Base-by-base conservation (phyloP, 768 basidiomycete species). In the Amanita inopinata region DNA sequence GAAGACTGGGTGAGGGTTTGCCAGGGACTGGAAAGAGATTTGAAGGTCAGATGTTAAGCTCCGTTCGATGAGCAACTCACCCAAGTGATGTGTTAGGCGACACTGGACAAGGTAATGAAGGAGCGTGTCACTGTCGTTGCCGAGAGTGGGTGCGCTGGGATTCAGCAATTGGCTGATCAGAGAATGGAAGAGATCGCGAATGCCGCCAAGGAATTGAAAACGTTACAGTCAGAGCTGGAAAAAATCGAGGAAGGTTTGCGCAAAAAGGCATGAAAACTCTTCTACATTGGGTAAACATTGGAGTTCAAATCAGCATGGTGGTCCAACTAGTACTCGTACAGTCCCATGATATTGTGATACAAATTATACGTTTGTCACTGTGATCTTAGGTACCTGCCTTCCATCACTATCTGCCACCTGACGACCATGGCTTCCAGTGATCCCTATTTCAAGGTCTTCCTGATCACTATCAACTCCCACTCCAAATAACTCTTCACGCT, bases 401-500 rank as follows among this genome's bases (percentile, higher is more conserved):
- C 35, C 28, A 31, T 44, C 43, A 44, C 27, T n/a, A 2, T 22
- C 2, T 18, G n/a, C n/a, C n/a, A n/a, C n/a, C n/a, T n/a, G n/a
- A n/a, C n/a, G n/a, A n/a, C n/a, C n/a, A n/a, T n/a, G n/a, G n/a
- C n/a, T n/a, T n/a, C n/a, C n/a, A n/a, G n/a, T n/a, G n/a, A n/a
- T n/a, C n/a, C n/a, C n/a, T n/a, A n/a, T n/a, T 22, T 40, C 45
- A 24, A 56, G 47, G 34, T 64, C 63, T 45, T 83, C 80, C 14
- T 71, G 65, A 37, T 80, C 78, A 51, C 76, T 77, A 46, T 77
- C 75, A 7, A 70, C 74, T 3, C 78, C 83, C 39, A 84, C 66
- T 32, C 68, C 77, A 56, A 88, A 85, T 24, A 83, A 48, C 42
- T 86, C 83, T 59, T 89, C 85, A 19, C 77, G 71, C 50, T 83